Evolutionary conservation across 2,329 filamentous ascomycete genomes (phyloP), one percentile per base, ranked within the genome.

Genomic region (Scorias spongiosa): DNA sequence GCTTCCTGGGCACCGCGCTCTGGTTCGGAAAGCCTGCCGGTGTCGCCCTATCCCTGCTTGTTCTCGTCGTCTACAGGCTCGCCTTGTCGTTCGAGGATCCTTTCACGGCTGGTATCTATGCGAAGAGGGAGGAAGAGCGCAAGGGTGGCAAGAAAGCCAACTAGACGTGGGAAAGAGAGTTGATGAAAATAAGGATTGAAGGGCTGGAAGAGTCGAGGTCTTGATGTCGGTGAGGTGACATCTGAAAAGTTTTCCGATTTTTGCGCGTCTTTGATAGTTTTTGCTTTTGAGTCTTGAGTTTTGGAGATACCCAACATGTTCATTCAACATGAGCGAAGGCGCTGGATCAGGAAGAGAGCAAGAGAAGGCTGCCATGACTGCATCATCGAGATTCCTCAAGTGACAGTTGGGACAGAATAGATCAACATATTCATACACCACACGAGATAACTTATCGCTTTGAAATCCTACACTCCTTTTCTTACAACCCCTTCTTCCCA

Each of bases 61-160:
- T 95, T 11, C 75, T 82, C 53, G 57, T 81, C 20, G 76, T 86
- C 45, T 96, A 96, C 65, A 69, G 79, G 58, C 65, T 94, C 49
- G 89, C 89, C 10, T 71, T 94, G 58, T 70, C 71, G 55, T 94
- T 79, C 67, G 89, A 96, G 70, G 89, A 96, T 64, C 89, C 89
- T 4, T 98, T 96, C 66, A 98, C 91, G 6, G 77, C 78, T 2
- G 84, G 75, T 51, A 98, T 98, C 58, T 98, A 96, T 63, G 82
- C 81, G 52, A 93, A 91, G 77, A 74, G 84, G 48, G 83, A 87
- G 45, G 58, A 63, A 51, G 66, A 69, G 57, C 46, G 56, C 51
- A 64, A 64, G 54, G 58, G 54, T 48, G 61, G 57, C 46, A 26
- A 62, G 20, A 65, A 66, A 55, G 57, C 45, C 17, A 47, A 50